These are phyloP conservation scores for Aspergillus pseudoterreus DNA, from an alignment of 2,329 filamentous ascomycete species.

Conservation along the genomic window DNA sequence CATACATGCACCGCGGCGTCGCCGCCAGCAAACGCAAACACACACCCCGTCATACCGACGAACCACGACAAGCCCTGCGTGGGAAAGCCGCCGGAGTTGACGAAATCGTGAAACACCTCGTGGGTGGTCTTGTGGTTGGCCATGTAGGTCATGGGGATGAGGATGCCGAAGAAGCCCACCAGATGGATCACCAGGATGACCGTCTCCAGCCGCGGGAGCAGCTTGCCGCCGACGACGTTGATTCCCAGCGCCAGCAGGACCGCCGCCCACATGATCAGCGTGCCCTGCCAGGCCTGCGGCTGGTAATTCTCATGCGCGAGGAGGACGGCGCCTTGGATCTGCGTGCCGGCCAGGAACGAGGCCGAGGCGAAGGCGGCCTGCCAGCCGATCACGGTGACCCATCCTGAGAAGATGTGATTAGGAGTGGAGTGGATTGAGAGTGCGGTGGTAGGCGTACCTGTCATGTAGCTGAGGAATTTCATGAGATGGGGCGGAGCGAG, in stretches of 20 bases:
- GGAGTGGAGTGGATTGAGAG: not conserved
- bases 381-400: constrained; percentile 43
- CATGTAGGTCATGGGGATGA: constrained; percentile 45
- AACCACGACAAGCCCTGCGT: constrained; percentile 40
- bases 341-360: constrained; percentile 28
- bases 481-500: constrained; percentile 34
- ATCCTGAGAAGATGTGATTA: constrained; percentile 27
- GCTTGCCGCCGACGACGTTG: constrained; percentile 42
- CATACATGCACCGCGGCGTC: constrained; percentile 38
- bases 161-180: constrained; percentile 50
- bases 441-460: constrained; percentile 16
- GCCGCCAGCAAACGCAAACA: constrained; percentile 36
- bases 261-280: constrained; percentile 46
- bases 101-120: constrained; percentile 47
- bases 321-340: constrained; percentile 35
- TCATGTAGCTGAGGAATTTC: constrained; percentile 38
- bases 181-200: constrained; percentile 49
- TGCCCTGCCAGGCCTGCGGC: constrained; percentile 47
- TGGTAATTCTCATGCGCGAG: constrained; percentile 38
- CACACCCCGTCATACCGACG: constrained; percentile 31
- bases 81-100: constrained; percentile 45
- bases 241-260: constrained; percentile 36
- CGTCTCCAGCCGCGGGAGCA: constrained; percentile 48
- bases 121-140: constrained; percentile 38
- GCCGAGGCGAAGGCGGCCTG: constrained; percentile 40